Conservation (phyloP, 371 early-diverging fungal species). For the Circinella umbellata region DNA sequence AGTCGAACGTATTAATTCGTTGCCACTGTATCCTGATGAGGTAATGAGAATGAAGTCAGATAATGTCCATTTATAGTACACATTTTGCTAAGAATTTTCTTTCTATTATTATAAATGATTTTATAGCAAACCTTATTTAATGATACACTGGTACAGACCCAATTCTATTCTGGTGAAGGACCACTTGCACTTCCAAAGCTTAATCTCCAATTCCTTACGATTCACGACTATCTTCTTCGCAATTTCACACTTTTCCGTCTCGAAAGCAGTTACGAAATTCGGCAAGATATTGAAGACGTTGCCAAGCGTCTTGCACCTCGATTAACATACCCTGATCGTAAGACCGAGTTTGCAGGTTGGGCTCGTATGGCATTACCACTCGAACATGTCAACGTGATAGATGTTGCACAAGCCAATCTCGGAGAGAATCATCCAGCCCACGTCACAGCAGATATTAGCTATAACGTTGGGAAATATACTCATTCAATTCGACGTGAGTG, state of each 20-base stretch:
- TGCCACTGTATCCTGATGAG: slow-evolving; percentile 88
- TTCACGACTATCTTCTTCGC: slow-evolving; percentile 89
- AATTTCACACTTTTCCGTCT: slow-evolving; percentile 83
- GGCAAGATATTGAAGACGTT: slow-evolving; percentile 89
- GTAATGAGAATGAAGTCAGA: slow-evolving; percentile 18
- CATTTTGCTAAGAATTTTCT: too few relatives aligned
- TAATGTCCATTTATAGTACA: too few relatives aligned
- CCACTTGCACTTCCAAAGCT: slow-evolving; percentile 89
- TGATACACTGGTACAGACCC: slow-evolving; percentile 59
- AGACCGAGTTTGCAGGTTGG: slow-evolving; percentile 87
- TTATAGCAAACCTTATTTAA: slow-evolving; percentile 53
- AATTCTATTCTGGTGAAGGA: slow-evolving; percentile 69
- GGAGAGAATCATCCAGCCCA: slow-evolving; percentile 75
- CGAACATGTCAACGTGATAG: slow-evolving; percentile 64
- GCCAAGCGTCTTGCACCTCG: slow-evolving; percentile 81
- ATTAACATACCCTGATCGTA: slow-evolving; percentile 59
- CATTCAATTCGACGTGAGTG: slow-evolving; percentile 84
- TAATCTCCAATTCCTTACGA: slow-evolving; percentile 90
- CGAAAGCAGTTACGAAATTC: slow-evolving; percentile 82
- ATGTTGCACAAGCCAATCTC: slow-evolving; percentile 77
- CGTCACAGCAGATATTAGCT: slow-evolving; percentile 80
- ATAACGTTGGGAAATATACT: slow-evolving; percentile 66
- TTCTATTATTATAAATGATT: too few relatives aligned
- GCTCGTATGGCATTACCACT: slow-evolving; percentile 88
- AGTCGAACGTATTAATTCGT: slow-evolving; percentile 68